These are phyloP conservation scores for Geosmithia morbida DNA, from an alignment of 2,329 filamentous ascomycete genomes.

Conservation along the genomic window DNA sequence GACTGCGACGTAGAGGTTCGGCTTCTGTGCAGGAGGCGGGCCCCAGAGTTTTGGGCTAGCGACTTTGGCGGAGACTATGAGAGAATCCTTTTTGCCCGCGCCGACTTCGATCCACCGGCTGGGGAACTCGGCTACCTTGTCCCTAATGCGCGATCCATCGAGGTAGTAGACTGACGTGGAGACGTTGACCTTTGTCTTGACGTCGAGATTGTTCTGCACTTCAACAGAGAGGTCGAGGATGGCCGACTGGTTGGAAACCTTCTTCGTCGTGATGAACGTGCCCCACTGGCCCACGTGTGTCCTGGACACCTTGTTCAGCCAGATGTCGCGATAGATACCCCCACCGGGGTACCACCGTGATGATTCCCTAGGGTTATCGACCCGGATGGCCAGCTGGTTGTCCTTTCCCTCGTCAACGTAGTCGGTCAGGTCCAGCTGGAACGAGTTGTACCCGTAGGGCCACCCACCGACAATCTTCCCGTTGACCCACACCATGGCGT, in stretches of 20 bases:
- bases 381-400: conserved; percentile 31
- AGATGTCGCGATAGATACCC: conserved; percentile 38
- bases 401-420: conserved; percentile 17
- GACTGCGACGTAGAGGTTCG: conserved; percentile 31
- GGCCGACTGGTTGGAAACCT: conserved; percentile 27
- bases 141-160: background rate
- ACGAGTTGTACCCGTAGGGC: conserved; percentile 36
- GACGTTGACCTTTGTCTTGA: background rate
- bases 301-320: conserved; percentile 32
- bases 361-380: conserved; percentile 30
- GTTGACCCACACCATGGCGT: conserved; percentile 36
- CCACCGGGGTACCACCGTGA: conserved; percentile 40
- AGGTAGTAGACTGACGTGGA: conserved; percentile 2
- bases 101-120: conserved; percentile 1
- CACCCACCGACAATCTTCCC: conserved; percentile 32
- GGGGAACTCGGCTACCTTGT: background rate
- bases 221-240: conserved; percentile 27
- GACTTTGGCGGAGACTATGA: conserved; percentile 1
- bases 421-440: conserved; percentile 32
- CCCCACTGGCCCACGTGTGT: conserved; percentile 34
- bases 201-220: conserved; percentile 23
- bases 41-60: conserved; percentile 30
- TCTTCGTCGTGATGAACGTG: conserved; percentile 29
- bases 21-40: conserved; percentile 25
- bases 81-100: background rate